Evolutionary conservation across 257 asterid genomes (phyloP), one percentile per base, ranked within the genome.

Genomic region (Salvia miltiorrhiza): DNA sequence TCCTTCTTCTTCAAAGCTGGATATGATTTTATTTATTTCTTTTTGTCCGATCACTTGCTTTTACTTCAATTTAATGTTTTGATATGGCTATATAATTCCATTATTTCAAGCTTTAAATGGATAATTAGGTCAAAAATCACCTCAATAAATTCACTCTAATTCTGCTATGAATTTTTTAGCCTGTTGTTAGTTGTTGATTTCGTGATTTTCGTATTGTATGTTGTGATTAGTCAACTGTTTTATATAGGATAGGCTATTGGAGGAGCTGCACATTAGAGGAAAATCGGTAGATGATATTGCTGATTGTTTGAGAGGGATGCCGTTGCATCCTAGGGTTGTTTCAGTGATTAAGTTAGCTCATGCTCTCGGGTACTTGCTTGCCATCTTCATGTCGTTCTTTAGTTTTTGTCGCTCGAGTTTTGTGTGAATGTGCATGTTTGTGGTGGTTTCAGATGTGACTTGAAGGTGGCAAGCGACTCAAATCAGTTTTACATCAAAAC

Each of bases 401-500:
- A 23, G 16, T 65, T 61, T 67, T 58, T 2, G 41, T 65, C 23
- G 21, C 20, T 2, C 4, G 48, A n/a, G 28, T 45, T 48, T 57
- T 33, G n/a, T n/a, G 37, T 48, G 44, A n/a, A 28, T 41, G 54
- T n/a, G 41, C 21, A 30, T 16, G 28, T 35, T 28, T 70, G 63
- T 57, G 73, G 53, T 80, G 67, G 56, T 63, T 76, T 75, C 84
- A 92, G 96, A 74, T 87, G 98, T 77, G 92, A 89, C 58, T 77
- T 92, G 81, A 92, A 89, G 88, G 84, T 92, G 65, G 86, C 82
- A 28, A 92, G 96, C 33, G 98, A 92, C 68, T 85, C 96, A 12
- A 92, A 92, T 73, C 64, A 57, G 67, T 87, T 89, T 73, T 89
- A 86, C 79, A 89, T 92, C 69, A 83, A 79, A 75, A 87, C 96